Evolutionary conservation across 2,329 filamentous ascomycete species (phyloP), one percentile per base, ranked within the genome.

Genomic region (Magnaporthiopsis incrustans): DNA sequence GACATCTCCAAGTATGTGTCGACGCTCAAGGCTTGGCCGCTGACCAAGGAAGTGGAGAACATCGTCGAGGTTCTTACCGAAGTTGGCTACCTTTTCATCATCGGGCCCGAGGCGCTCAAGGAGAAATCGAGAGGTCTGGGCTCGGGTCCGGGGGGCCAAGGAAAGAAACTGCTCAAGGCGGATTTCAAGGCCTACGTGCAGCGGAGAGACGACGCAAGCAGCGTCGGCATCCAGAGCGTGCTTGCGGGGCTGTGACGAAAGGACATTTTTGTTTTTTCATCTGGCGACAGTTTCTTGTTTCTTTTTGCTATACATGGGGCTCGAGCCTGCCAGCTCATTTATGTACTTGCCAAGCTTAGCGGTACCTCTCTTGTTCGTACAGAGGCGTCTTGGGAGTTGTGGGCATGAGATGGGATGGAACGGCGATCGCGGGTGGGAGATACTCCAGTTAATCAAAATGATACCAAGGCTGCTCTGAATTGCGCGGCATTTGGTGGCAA

Each of bases 51-150:
- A 57, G 85, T 87, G 61, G 83, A 85, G 69, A 82, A 82, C 30
- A 85, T 86, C 63, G 85, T 97, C 68, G 94, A 99, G 78, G 85
- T 97, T 59, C 78, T 99, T 66, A 89, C 92, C 32, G 95, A 99
- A 79, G 92, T 99, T 65, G 94, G 93, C 14, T 97, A 93, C 72
- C 78, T 99, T 63, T 99, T 99, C 74, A 96, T 99, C 67, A 91
- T 99, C 71, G 91, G 92, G 2, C 86, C 89, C 14, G 90, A 93
- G 75, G 90, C 90, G 50, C 77, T 93, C 66, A 81, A 86, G 61
- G 90, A 93, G 76, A 83, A 89, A 70, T 83, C 87, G 63, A 80
- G 89, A 64, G 86, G 84, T 65, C 75, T 89, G 65, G 80, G 73
- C 67, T 75, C 74, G 65, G 79, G 71, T 62, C 75, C 69, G 62